phyloP scores from a whole-genome alignment of 257 asterid species.

The Solanum appendiculatum region DNA sequence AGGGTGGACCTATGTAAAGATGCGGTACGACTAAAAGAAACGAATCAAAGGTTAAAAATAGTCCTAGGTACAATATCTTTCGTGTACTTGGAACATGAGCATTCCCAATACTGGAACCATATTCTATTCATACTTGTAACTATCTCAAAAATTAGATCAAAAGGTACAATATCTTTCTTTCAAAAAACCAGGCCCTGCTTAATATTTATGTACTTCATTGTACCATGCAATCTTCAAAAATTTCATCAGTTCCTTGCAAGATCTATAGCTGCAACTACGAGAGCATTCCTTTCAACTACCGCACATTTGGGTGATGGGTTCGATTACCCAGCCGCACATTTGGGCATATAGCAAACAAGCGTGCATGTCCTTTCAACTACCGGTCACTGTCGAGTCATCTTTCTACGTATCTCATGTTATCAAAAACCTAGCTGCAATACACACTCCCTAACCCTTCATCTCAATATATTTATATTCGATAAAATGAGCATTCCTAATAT shows the following conservation, averaged over 20 bases:
- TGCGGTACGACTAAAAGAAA: background rate
- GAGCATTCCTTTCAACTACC: too few species aligned
- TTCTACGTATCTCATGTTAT: background rate
- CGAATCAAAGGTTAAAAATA: background rate
- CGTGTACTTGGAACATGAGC: too few species aligned
- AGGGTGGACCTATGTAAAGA: background rate
- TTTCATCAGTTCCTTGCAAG: background rate
- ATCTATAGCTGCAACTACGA: background rate
- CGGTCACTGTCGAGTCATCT: background rate
- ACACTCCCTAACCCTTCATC: background rate
- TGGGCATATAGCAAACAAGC: background rate
- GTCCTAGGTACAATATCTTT: background rate
- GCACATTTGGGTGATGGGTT: background rate
- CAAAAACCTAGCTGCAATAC: background rate
- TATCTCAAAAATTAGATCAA: too few species aligned
- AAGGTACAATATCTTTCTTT: background rate
- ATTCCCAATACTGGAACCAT: too few species aligned
- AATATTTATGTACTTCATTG: background rate
- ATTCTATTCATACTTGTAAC: too few species aligned
- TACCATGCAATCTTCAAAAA: background rate
- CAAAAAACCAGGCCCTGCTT: background rate
- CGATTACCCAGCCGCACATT: background rate
- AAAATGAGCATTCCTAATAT: background rate
- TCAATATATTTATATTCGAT: background rate
- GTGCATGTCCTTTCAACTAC: background rate